Base-by-base conservation (phyloP, 2,329 filamentous ascomycete species). In the Sclerotinia borealis region DNA sequence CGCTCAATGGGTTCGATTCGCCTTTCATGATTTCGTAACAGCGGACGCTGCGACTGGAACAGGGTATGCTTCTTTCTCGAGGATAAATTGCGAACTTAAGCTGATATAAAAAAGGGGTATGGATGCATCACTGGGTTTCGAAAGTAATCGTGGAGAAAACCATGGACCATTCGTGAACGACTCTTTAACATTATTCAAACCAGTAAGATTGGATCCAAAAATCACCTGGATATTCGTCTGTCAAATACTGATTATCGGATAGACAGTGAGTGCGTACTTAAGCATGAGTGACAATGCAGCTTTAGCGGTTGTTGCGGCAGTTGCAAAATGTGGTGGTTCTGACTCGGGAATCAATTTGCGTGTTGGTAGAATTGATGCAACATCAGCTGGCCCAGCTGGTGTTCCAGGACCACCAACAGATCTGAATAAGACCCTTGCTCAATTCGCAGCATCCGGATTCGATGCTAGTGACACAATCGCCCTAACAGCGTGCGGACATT, bases 21-120 rank as follows among this genome's bases (percentile, higher is more conserved):
- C 80, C 25, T 87, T 87, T 66, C 85, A 86, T 72, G 85, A 87
- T 70, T 83, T 84, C 77, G 77, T 83, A 7, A 83, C 83, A 5
- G 80, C 77, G 31, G 83, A 82, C 68, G 72, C 67, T 13, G 47
- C 61, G 9, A 50, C 17, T n/a, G 48, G 27, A 31, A 50, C 27
- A 22, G 50, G n/a, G n/a, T 39, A 15, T 54, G n/a, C 37, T 17
- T 1, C n/a, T 39, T 29, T 36, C 0, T 22, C 13, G 4, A 25
- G 17, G 4, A 50, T 31, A 2, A 10, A n/a, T 29, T 50, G 9
- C 9, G 37, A 39, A 17, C 9, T 17, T 39, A 9, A 9, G 17
- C 37, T 39, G 37, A 39, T 49, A 49, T n/a, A 4, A 11, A n/a
- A 27, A 1, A 84, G 85, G 45, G 85, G 85, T 1, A 63, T 86